A percentile compares a stretch with the other conserved stretches of the same genome.
Conservation (phyloP, 129 eudicot species). For the Flaveria bidentis region DNA sequence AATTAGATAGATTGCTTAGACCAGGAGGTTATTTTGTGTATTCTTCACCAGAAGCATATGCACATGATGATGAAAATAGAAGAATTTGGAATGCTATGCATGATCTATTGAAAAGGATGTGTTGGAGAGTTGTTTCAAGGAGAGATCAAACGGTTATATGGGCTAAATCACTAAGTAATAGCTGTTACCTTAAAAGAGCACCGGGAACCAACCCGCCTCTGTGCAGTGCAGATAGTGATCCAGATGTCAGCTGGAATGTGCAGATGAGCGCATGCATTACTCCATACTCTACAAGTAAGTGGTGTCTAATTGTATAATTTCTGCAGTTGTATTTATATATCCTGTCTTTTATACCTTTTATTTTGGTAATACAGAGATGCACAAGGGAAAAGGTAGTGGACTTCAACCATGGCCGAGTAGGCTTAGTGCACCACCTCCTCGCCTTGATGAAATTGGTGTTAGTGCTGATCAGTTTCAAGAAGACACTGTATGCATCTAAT, state of each 20-base stretch:
- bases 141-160: slow-evolving; percentile 87
- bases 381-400: slow-evolving; percentile 67
- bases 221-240: slow-evolving; percentile 66
- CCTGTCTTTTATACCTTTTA: neutral
- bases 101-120: slow-evolving; percentile 77
- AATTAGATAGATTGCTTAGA: slow-evolving; percentile 78
- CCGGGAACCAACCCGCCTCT: slow-evolving; percentile 62
- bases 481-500: slow-evolving; percentile 65
- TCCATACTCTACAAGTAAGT: slow-evolving; percentile 74
- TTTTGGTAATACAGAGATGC: slow-evolving; percentile 57
- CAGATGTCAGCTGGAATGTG: slow-evolving; percentile 83
- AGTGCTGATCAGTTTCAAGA: slow-evolving; percentile 57
- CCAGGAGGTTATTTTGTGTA: slow-evolving; percentile 93
- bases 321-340: neutral
- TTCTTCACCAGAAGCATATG: slow-evolving; percentile 95
- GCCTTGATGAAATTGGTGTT: slow-evolving; percentile 73
- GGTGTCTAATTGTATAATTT: neutral
- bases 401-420: slow-evolving; percentile 89
- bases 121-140: slow-evolving; percentile 90
- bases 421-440: slow-evolving; percentile 69
- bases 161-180: slow-evolving; percentile 81
- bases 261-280: slow-evolving; percentile 81
- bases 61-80: slow-evolving; percentile 78
- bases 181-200: slow-evolving; percentile 68
- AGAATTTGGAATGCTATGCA: slow-evolving; percentile 82